phyloP scores from a whole-genome alignment of 108 stramenopile genomes.

The Aurantiochytrium sp. region DNA sequence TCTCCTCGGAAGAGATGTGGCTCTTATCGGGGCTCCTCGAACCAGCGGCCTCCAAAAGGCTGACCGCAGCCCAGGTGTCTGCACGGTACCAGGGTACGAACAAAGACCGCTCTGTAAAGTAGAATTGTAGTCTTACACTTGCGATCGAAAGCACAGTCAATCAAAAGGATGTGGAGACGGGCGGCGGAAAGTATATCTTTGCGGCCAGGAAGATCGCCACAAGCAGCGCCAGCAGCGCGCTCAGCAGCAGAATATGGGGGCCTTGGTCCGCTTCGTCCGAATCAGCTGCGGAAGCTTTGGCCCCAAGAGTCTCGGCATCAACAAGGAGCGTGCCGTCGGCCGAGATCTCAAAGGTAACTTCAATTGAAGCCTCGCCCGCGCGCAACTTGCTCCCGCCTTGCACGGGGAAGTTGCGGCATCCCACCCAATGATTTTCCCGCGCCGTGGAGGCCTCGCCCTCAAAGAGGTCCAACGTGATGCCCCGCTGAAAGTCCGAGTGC shows the following conservation, averaged over 20 bases:
- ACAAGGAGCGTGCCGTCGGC: not conserved
- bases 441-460: not conserved
- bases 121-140: too few relatives aligned
- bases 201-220: not conserved
- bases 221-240: not conserved
- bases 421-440: slow-evolving; percentile 20
- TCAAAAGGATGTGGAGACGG: not conserved
- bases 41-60: too few relatives aligned
- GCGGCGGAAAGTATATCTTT: slow-evolving; percentile 1
- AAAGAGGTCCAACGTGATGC: slow-evolving; percentile 4
- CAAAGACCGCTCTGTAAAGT: too few relatives aligned
- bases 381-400: not conserved
- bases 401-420: slow-evolving; percentile 1
- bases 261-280: not conserved
- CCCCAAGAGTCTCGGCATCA: not conserved
- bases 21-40: too few relatives aligned
- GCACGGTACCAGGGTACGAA: too few relatives aligned
- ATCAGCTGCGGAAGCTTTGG: not conserved
- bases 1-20: too few relatives aligned
- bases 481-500: not conserved
- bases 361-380: not conserved
- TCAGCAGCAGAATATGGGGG: not conserved
- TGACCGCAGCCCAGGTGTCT: too few relatives aligned
- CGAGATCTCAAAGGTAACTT: not conserved
- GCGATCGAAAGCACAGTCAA: not conserved